These are phyloP conservation scores for Pisolithus marmoratus DNA, from an alignment of 768 basidiomycete species.

Conservation along the genomic window DNA sequence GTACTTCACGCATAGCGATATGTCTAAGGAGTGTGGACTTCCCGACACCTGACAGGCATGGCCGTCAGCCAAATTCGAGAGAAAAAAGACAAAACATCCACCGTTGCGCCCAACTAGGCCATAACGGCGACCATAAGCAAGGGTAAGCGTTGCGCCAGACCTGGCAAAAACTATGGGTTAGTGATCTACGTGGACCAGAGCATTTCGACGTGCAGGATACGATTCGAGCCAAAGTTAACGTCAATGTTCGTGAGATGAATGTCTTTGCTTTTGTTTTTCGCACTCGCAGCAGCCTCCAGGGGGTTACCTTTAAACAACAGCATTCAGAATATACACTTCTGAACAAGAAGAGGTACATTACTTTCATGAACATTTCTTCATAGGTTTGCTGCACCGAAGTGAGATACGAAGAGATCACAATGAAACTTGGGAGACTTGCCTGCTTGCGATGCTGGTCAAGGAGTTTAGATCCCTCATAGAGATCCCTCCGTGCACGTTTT, in stretches of 20 bases:
- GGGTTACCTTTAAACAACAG: conserved; percentile 64
- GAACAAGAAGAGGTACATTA: conserved; percentile 15
- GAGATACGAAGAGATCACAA: neutral
- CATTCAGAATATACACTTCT: neutral
- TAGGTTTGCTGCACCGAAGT: conserved; percentile 70
- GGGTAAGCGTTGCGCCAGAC: conserved; percentile 78
- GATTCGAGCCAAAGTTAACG: conserved; percentile 92
- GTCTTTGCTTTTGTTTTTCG: conserved; percentile 97
- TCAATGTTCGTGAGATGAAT: conserved; percentile 94
- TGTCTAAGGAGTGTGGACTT: conserved; percentile 95
- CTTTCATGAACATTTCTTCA: conserved; percentile 99
- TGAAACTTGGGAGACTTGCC: conserved; percentile 33
- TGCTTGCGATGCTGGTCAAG: conserved; percentile 90
- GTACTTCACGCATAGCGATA: conserved; percentile 91
- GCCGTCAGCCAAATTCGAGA: neutral
- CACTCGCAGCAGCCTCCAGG: conserved; percentile 65
- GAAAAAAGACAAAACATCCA: conserved; percentile 11
- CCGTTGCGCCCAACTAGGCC: conserved; percentile 90
- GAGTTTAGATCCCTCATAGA: conserved; percentile 95
- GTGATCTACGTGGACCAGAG: neutral
- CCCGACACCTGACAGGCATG: conserved; percentile 61
- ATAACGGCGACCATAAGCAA: conserved; percentile 86
- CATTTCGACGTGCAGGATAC: conserved; percentile 63
- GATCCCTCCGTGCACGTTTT: conserved; percentile 83
- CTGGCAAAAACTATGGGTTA: conserved; percentile 32